Percentiles rank a stretch among this genome's conserved stretches.
phyloP scores from a whole-genome alignment of 805 yeast species.

The Zygosaccharomyces rouxii region DNA sequence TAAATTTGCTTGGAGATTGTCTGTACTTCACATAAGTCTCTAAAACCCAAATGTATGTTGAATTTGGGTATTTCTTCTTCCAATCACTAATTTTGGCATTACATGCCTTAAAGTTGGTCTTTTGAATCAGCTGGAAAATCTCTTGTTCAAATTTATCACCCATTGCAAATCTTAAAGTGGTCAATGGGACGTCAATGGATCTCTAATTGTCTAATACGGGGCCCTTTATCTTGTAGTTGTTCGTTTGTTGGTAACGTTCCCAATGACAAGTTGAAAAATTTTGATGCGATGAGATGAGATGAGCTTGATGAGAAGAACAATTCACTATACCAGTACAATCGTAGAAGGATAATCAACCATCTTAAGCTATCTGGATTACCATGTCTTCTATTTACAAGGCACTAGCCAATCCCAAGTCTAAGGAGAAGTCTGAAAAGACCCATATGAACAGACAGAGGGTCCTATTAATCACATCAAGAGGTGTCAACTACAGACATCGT shows the following conservation, averaged over 20 bases:
- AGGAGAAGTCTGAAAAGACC: constrained; percentile 41
- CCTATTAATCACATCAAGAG: constrained; percentile 86
- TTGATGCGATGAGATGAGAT: constrained; percentile 14
- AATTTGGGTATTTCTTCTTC: constrained; percentile 52
- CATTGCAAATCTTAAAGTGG: constrained; percentile 15
- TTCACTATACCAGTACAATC: background rate
- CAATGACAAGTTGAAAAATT: constrained; percentile 10
- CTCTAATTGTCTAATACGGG: constrained; percentile 1
- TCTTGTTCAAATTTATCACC: constrained; percentile 33
- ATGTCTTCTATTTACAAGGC: constrained; percentile 78
- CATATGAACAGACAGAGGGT: constrained; percentile 85
- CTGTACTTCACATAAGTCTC: constrained; percentile 31
- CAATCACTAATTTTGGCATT: constrained; percentile 41
- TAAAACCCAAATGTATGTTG: constrained; percentile 44
- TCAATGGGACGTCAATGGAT: background rate
- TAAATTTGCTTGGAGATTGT: constrained; percentile 30
- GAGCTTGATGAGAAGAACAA: constrained; percentile 4
- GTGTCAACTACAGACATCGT: constrained; percentile 92
- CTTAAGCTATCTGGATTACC: background rate
- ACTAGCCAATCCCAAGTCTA: constrained; percentile 45
- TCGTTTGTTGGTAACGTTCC: background rate
- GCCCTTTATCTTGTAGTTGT: background rate
- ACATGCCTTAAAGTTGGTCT: constrained; percentile 50
- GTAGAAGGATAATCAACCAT: background rate
- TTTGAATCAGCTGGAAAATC: constrained; percentile 43